Evolutionary conservation across 441 rosid genomes (phyloP), one percentile per base, ranked within the genome.

Genomic region (Codiaeum variegatum): DNA sequence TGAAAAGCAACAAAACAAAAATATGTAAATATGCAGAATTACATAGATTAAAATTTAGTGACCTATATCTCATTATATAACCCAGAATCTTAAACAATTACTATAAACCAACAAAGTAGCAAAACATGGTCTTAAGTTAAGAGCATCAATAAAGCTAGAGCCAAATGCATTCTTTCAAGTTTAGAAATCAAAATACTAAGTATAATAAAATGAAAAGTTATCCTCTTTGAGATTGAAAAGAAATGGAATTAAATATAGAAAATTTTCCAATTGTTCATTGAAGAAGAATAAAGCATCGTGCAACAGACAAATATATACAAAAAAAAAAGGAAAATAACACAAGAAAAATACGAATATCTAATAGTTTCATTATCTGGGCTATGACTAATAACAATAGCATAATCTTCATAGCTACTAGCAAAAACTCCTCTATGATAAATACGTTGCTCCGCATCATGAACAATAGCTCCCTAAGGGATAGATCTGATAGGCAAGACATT

Each of bases 331-430:
- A 47, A 47, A 47, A 15, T 1, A 18, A 47, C 18, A 18, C 5
- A 49, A 18, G 68, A 1, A 15, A 16, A 18, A 2, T 0, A 9
- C 1, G 38, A 3, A 32, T 26, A 88, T 92, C 96, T 86, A 56
- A 80, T 75, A 13, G 96, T 91, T 72, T 88, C 96, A 61, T 87
- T 87, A 67, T 91, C 96, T n/a, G 94, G 94, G 12, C 89, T 91
- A 70, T 90, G 93, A 66, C 91, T 83, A 34, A 90, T 85, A 26
- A 88, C 87, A 60, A 90, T 81, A n/a, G 93, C 91, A 67, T 90
- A 88, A 74, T 90, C 96, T 18, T 93, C 91, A 40, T 93, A 90
- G 9, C 77, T 79, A 19, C 96, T 76, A 63, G 96, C 96, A 29
- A 90, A 72, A 10, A 80, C 89, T 3, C 96, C 96, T 10, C 96